Base-by-base conservation (phyloP, 495 filamentous ascomycete species). In the Hypoxylon subgilvum region DNA sequence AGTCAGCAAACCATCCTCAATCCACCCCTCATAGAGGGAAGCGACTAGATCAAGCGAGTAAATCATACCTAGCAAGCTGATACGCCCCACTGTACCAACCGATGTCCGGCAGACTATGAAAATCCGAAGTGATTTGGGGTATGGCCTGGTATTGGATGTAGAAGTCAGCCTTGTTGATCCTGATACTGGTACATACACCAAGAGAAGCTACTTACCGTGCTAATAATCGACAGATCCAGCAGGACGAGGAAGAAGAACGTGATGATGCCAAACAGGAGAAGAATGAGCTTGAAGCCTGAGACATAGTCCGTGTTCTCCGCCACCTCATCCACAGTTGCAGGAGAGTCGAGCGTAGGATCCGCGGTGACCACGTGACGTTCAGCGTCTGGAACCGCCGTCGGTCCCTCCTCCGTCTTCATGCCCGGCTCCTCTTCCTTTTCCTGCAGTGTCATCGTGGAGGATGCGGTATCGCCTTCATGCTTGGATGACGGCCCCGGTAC, bases 61-160 rank as follows among this genome's bases (percentile, higher is more conserved):
- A 59, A 36, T 53, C 69, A 27, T 73, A 76, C 63, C 66, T 71
- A 34, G 75, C 63, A 35, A 69, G 57, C 30, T 69, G 67, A 32
- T 69, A 69, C 27, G 67, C 67, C 7, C 67, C 67, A 18, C 73
- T 76, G 51, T 84, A 85, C 83, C 81, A 85, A 22, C 79, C 76
- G 27, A 81, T 71, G 35, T 82, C 79, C 6, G 45, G 49, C 10
- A 79, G 62, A 9, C 70, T 73, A 17, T 76, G 64, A 47, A 79
- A 78, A 13, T 79, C 72, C 54, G 61, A 69, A 2, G 77, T 77
- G 53, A 80, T 80, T 18, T 68, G 63, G 7, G 68, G 68, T 35
- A 65, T 19, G 48, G 80, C 67, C 67, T 69, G 47, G 56, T 3
- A 18, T 45, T 4, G 21, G 16, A 52, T 19, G 21, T 10, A 22